Percentiles rank a stretch among this genome's conserved stretches.
Conservation (phyloP, 257 asterid genomes). For the Capsicum baccatum region DNA sequence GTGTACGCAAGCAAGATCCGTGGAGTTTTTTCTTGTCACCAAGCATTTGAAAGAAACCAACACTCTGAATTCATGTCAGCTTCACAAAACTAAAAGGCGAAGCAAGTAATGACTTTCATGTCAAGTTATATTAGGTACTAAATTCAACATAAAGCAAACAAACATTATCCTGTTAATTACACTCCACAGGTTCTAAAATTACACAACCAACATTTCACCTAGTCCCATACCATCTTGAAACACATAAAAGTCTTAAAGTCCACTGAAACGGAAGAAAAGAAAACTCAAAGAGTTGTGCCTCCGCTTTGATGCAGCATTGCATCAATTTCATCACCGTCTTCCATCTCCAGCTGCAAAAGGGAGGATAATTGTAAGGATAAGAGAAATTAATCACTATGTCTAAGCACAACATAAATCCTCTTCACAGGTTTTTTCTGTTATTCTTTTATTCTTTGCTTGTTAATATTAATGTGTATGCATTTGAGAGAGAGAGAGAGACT, state of each 20-base stretch:
- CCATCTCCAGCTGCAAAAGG: constrained; percentile 45
- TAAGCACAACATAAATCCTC: neutral
- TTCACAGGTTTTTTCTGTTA: neutral
- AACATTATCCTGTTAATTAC: neutral
- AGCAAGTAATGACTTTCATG: neutral
- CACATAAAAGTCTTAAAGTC: neutral
- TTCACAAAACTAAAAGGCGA: neutral
- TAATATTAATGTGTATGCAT: neutral
- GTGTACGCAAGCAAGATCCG: neutral
- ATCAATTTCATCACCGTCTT: constrained; percentile 46
- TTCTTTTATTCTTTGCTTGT: neutral
- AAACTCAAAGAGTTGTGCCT: constrained; percentile 29
- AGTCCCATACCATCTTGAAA: constrained; percentile 15
- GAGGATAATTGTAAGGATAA: neutral
- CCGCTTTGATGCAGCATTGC: constrained; percentile 49
- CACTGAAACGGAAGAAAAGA: neutral
- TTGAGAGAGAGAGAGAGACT: neutral
- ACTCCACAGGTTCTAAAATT: neutral
- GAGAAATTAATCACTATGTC: neutral
- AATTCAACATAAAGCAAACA: constrained; percentile 6
- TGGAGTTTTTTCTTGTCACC: neutral
- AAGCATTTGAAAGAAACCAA: neutral
- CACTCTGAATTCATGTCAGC: neutral
- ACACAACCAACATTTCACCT: neutral
- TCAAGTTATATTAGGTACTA: neutral